Base-by-base conservation (phyloP, 305 asterid genomes). In the Solanum hybrid region DNA sequence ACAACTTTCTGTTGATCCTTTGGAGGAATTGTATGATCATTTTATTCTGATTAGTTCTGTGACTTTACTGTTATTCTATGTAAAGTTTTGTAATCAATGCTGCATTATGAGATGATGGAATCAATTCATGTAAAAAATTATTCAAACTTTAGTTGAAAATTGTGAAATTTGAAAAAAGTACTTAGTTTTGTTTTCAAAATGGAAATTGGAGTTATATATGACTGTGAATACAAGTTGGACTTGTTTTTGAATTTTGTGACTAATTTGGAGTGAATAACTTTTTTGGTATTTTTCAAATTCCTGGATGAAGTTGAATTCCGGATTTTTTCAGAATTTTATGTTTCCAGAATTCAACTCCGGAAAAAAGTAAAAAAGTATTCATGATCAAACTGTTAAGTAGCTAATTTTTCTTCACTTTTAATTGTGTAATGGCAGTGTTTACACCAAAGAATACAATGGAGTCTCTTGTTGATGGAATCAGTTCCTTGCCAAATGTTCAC, bases 391-490 rank as follows among this genome's bases (percentile, higher is more conserved):
- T 27, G 78, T 72, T 4, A 72, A 36, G 68, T 79, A n/a, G 38
- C 31, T 89, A 41, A 88, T 88, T 91, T 61, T 61, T 70, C 73
- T 88, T 89, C 89, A 88, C 70, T 84, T 91, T 86, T 27, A 76
- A 90, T 85, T 91, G 84, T 87, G 88, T 76, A 82, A 33, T 91
- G 29, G 88, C 92, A 93, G 94, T 65, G 89, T 57, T 88, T 27
- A 92, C 91, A 94, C 92, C 92, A 36, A 90, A 87, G 81, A 90
- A 85, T 87, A 29, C 93, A 24, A 93, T 95, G 94, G 97, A 95
- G 81, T 94, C 98, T 88, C 94, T 96, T 88, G 95, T 91, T 22
- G 96, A 94, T 83, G 98, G 95, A 86, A 92, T 96, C 89, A 93
- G 92, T 90, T 89, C 97, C 33, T 91, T 95, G 91, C 94, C 94